Evolutionary conservation across 1,139 yeast genomes (phyloP).

Genomic region (Saccharomyces hybrid): DNA sequence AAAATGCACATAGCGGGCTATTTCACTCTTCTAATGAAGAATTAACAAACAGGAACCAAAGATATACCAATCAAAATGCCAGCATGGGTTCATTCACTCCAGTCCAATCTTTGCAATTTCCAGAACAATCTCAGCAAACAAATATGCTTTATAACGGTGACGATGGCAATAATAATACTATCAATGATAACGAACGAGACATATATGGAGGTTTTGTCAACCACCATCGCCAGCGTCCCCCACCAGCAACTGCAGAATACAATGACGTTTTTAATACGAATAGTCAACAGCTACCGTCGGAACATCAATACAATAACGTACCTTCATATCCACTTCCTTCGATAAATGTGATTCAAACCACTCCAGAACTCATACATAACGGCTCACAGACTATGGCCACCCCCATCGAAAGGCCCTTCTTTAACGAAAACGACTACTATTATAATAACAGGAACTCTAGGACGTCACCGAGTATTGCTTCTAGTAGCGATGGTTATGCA

Average conservation of each 20-base stretch:
- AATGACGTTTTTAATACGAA: not conserved
- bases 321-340: constrained; percentile 10
- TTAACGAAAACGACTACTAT: constrained; percentile 16
- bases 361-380: constrained; percentile 12
- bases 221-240: not conserved
- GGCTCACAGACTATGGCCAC: constrained; percentile 6
- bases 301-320: not conserved
- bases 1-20: not conserved
- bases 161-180: not conserved
- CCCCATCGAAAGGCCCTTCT: constrained; percentile 7
- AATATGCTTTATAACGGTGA: not conserved
- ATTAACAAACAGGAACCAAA: not conserved
- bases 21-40: not conserved
- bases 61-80: not conserved
- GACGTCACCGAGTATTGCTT: not conserved
- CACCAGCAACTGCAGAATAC: not conserved
- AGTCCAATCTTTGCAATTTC: not conserved
- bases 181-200: not conserved
- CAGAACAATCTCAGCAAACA: not conserved
- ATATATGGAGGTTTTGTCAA: not conserved
- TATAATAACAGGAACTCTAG: constrained; percentile 1
- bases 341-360: constrained; percentile 18
- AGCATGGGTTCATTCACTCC: constrained; percentile 2
- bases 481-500: constrained; percentile 9
- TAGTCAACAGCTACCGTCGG: constrained; percentile 1